Conservation (phyloP, 805 yeast genomes). For the Pichia scutulata region DNA sequence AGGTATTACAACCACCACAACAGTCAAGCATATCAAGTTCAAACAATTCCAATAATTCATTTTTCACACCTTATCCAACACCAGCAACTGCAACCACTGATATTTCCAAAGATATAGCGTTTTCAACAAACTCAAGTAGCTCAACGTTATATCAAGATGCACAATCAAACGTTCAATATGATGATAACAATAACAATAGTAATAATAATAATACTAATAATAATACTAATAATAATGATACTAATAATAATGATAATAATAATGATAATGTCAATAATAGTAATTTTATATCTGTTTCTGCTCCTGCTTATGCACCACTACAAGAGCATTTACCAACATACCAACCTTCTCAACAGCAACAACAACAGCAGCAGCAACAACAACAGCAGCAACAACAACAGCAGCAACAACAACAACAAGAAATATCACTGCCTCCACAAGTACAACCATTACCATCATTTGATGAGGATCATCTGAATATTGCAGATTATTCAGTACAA, state of each 20-base stretch:
- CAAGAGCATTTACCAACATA: not conserved
- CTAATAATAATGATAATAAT: conserved; percentile 1
- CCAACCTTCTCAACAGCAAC: not conserved
- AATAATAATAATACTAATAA: not conserved
- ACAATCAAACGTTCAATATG: conserved; percentile 11
- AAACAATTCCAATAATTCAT: conserved; percentile 4
- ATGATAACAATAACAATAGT: conserved; percentile 1
- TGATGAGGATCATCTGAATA: conserved; percentile 45
- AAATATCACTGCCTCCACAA: conserved; percentile 3
- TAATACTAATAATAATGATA: not conserved
- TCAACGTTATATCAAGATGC: conserved; percentile 28
- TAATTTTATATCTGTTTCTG: conserved; percentile 13
- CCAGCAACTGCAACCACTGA: conserved; percentile 49
- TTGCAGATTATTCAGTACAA: conserved; percentile 75
- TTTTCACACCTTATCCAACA: conserved; percentile 31
- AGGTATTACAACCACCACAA: not conserved
- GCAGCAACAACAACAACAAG: conserved; percentile 7
- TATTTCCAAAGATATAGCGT: conserved; percentile 42
- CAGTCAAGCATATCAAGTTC: conserved; percentile 6
- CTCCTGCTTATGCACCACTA: conserved; percentile 10
- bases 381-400: not conserved
- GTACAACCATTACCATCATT: not conserved
- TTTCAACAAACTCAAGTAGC: conserved; percentile 29
- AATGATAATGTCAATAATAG: not conserved
- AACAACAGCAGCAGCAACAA: conserved; percentile 10